Base-by-base conservation (phyloP, 1,284 basidiomycete genomes). In the Melampsora medusae region DNA sequence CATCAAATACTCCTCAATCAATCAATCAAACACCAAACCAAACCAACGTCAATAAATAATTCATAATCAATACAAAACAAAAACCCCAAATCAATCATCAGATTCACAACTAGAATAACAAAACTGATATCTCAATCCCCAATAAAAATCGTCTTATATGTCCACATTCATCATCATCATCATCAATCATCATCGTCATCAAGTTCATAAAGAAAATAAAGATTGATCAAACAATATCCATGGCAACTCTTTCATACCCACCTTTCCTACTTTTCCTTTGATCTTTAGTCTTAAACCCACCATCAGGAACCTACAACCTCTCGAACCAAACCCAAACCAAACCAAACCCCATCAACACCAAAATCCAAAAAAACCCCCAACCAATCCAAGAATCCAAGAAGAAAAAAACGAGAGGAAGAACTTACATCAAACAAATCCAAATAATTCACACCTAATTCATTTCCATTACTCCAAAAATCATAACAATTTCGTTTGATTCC, bases 391-490 rank as follows among this genome's bases (percentile, higher is more conserved):
- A 74, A 22, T 35, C 14, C 28, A 38, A 62, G 35, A 60, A 69
- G 16, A 53, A n/a, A 33, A 46, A 49, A 17, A 56, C 17, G 25
- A 12, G 49, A 53, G 42, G 50, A 59, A 53, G 66, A 69, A 60
- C 74, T 35, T n/a, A 99, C 87, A 81, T 97, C 95, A 83, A 95
- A 97, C 81, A 99, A 82, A 78, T 87, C 86, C 62, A 90, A 90
- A 84, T 98, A 99, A 83, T 96, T 90, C 33, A 99, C 89, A 1
- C 91, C 92, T 5, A 97, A 84, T 83, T 92, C 90, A 77, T 86
- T 85, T 25, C 93, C 93, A 69, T 87, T 88, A 62, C 89, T 89
- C 96, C 96, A 99, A 82, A 99, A 99, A 84, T 99, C 96, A 79
- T 87, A 88, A 84, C 97, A 99, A 83, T 99, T 99, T 80, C 87